Base-by-base conservation (phyloP, 257 asterid genomes). In the Plantago elongata region DNA sequence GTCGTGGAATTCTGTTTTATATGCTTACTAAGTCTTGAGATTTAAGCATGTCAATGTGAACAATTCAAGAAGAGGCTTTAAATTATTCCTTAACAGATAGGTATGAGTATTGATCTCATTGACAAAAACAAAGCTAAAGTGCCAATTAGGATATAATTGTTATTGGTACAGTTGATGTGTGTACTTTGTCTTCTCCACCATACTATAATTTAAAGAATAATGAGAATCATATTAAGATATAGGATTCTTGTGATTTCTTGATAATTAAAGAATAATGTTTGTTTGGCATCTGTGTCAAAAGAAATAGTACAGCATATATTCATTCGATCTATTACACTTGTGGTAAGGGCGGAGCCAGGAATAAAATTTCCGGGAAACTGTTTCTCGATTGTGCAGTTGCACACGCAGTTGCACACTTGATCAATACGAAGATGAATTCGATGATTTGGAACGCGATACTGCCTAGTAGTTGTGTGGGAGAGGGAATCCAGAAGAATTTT, bases 41-140 rank as follows among this genome's bases (percentile, higher is more conserved):
- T 44, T 69, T 74, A 66, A 77, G 81, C 37, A 65, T 74, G 77
- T 68, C 68, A 62, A 46, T 74, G 74, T 72, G 74, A 76, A 80
- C 69, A 72, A 22, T 55, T 66, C 69, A 69, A 66, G 64, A 30
- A 27, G 45, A 30, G 40, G 7, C 40, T 49, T 73, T 51, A 37
- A 11, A 62, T 67, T 79, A 75, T 81, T 83, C 86, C 78, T 56
- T 61, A 54, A 56, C 69, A 85, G 93, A 79, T 78, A 83, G 84
- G 82, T 58, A 68, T 70, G 77, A 78, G 73, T 70, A 66, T 65
- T 64, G 68, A 55, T 51, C 78, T 58, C 57, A 54, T 80, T 82
- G 96, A 81, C 78, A 75, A 77, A 69, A 78, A 71, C 95, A 77
- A 88, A 38, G 90, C 73, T 55, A 51, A 22, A 30, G 34, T 18